These are phyloP conservation scores for Mycena sanguinolenta DNA, from an alignment of 768 basidiomycete species.

Conservation along the genomic window DNA sequence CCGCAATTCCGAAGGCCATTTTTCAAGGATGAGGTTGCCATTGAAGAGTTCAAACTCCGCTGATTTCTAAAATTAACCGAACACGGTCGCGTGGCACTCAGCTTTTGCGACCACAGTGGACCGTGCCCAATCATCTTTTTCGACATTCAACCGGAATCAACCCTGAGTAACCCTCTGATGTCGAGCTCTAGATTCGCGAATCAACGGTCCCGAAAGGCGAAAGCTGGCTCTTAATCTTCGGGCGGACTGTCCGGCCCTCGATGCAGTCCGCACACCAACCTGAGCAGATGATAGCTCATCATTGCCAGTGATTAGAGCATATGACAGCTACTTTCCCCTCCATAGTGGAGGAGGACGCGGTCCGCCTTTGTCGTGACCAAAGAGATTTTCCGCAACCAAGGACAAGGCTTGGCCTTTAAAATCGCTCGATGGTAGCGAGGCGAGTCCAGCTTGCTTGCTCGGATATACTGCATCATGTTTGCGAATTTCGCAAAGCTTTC, in stretches of 20 bases:
- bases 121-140: background rate
- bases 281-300: constrained; percentile 3
- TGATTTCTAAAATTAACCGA: background rate
- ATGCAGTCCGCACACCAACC: background rate
- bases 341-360: constrained; percentile 2
- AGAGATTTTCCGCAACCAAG: constrained; percentile 26
- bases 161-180: background rate
- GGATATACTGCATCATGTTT: constrained; percentile 22
- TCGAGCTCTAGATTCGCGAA: background rate
- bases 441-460: background rate
- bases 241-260: constrained; percentile 4
- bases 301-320: constrained; percentile 12
- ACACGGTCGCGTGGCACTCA: too few relatives aligned
- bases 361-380: constrained; percentile 31
- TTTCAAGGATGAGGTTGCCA: too few relatives aligned
- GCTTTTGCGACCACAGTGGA: too few relatives aligned
- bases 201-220: background rate
- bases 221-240: background rate
- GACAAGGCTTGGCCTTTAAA: constrained; percentile 4
- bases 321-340: constrained; percentile 19
- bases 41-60: background rate
- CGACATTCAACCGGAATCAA: background rate
- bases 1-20: too few relatives aligned
- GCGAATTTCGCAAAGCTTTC: constrained; percentile 43
- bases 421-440: background rate